Evolutionary conservation across 2,329 filamentous ascomycete genomes (phyloP).

Genomic region (Zelopaecilomyces penicillatus): DNA sequence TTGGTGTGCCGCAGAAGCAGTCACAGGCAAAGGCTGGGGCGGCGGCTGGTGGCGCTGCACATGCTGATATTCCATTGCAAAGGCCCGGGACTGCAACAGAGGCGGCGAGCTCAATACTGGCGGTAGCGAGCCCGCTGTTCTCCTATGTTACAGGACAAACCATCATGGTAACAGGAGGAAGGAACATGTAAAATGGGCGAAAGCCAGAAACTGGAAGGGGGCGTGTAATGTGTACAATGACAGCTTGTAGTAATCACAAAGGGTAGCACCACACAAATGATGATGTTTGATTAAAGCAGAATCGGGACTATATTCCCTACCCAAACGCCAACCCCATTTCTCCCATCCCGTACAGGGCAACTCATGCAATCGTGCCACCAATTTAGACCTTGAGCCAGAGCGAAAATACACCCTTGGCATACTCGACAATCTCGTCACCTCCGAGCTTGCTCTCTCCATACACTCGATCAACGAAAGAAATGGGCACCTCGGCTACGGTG

Average conservation of each 20-base stretch:
- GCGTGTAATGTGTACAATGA: not conserved
- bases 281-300: constrained; percentile 21
- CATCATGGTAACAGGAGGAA: constrained; percentile 75
- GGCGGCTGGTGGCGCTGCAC: constrained; percentile 31
- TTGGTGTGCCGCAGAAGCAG: constrained; percentile 64
- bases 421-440: constrained; percentile 92
- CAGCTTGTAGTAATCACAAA: constrained; percentile 2
- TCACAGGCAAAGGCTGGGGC: constrained; percentile 19
- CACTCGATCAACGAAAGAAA: constrained; percentile 88
- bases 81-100: constrained; percentile 71
- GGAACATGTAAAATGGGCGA: constrained; percentile 42
- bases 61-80: constrained; percentile 68
- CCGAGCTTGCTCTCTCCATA: constrained; percentile 95
- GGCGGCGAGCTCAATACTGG: constrained; percentile 69
- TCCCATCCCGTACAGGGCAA: constrained; percentile 7
- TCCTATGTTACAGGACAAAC: constrained; percentile 83
- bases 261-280: constrained; percentile 4
- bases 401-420: constrained; percentile 74
- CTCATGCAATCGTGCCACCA: constrained; percentile 1
- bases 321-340: constrained; percentile 18
- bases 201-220: too few relatives aligned
- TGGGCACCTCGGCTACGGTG: constrained; percentile 90
- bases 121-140: constrained; percentile 72
- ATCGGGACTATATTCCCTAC: constrained; percentile 20
- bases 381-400: constrained; percentile 68